Evolutionary conservation across 2,329 filamentous ascomycete species (phyloP).

Genomic region (Tolypocladium ophioglossoides): DNA sequence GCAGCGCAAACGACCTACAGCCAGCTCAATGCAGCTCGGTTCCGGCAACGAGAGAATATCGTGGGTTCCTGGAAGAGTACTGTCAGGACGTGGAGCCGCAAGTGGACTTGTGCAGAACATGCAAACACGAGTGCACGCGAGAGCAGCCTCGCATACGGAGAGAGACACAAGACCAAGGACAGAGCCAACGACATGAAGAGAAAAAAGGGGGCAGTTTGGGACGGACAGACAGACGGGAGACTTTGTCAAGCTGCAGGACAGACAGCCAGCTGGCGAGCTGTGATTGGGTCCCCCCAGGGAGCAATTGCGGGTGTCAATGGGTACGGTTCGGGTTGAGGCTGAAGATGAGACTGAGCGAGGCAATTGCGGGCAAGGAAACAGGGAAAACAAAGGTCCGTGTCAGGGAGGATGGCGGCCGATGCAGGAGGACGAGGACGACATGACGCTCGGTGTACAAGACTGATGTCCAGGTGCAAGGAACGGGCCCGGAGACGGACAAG

Average conservation of each 20-base stretch:
- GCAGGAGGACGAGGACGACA: background rate
- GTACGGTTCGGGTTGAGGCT: background rate
- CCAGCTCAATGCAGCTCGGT: background rate
- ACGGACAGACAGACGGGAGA: background rate
- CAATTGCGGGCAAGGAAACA: background rate
- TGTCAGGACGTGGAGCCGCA: background rate
- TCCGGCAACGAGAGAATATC: background rate
- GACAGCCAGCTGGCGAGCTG: slow-evolving; percentile 23
- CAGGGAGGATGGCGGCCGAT: background rate
- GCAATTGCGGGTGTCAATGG: slow-evolving; percentile 9
- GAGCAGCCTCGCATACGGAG: background rate
- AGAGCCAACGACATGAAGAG: background rate
- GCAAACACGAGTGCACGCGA: background rate
- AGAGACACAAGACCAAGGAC: background rate
- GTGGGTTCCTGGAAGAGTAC: background rate
- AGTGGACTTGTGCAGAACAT: background rate
- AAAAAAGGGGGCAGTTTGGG: background rate
- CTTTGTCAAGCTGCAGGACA: background rate
- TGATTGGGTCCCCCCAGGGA: slow-evolving; percentile 18
- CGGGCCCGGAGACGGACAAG: background rate
- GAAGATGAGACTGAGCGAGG: background rate
- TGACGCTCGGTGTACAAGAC: background rate
- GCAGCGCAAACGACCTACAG: background rate
- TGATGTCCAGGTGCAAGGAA: background rate
- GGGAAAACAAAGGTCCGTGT: background rate